These are phyloP conservation scores for Parafenestella ontariensis DNA, from an alignment of 2,329 filamentous ascomycete genomes.

Conservation along the genomic window DNA sequence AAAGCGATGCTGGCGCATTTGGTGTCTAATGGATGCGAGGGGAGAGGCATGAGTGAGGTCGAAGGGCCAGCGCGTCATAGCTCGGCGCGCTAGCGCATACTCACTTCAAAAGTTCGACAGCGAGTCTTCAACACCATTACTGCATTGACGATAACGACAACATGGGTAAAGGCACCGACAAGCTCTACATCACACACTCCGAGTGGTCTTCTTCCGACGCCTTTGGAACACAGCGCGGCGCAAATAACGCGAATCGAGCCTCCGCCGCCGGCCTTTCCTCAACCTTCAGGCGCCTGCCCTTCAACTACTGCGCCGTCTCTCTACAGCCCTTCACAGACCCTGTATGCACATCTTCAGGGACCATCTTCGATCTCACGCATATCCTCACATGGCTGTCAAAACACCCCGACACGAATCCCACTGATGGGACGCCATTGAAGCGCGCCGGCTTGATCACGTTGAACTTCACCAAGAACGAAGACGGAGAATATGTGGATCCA, in stretches of 20 bases:
- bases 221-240: slow-evolving; percentile 80
- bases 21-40: too few species aligned
- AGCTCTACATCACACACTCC: slow-evolving; percentile 82
- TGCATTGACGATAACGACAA: background rate
- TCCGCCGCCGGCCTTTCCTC: slow-evolving; percentile 59
- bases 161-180: slow-evolving; percentile 52
- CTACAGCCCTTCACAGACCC: slow-evolving; percentile 95
- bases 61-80: too few species aligned
- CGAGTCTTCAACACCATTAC: too few species aligned
- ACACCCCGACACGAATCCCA: slow-evolving; percentile 90
- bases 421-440: slow-evolving; percentile 79
- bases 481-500: slow-evolving; percentile 90
- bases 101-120: background rate
- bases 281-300: slow-evolving; percentile 87
- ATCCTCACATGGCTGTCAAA: slow-evolving; percentile 95
- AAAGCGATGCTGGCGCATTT: too few species aligned
- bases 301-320: slow-evolving; percentile 96
- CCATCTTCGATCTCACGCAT: slow-evolving; percentile 93
- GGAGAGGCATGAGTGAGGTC: too few species aligned
- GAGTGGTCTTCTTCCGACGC: slow-evolving; percentile 95
- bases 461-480: slow-evolving; percentile 89
- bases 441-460: slow-evolving; percentile 87
- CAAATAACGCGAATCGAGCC: slow-evolving; percentile 65
- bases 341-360: slow-evolving; percentile 86
- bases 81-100: background rate